Evolutionary conservation across 495 filamentous ascomycete genomes (phyloP).

Genomic region (Podospora conica): DNA sequence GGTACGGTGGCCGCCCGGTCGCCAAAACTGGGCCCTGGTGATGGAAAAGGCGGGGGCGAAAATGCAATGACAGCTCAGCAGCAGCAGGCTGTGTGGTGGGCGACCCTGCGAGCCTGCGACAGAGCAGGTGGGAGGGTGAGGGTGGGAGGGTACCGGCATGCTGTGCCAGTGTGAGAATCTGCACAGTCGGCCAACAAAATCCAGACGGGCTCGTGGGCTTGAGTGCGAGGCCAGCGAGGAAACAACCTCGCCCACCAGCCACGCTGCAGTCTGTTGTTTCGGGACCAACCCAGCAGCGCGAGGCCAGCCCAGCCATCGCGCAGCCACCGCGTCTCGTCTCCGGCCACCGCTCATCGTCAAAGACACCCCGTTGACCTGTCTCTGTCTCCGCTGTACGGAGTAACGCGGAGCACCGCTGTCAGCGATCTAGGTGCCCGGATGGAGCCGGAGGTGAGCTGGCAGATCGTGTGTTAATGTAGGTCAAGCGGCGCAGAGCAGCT

Average conservation of each 20-base stretch:
- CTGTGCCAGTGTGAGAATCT: constrained; percentile 2
- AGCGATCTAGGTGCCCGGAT: not conserved
- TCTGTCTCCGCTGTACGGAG: not conserved
- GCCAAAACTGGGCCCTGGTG: constrained; percentile 17
- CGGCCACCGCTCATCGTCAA: not conserved
- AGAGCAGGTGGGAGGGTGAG: no score
- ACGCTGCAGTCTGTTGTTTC: constrained; percentile 18
- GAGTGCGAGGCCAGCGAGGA: not conserved
- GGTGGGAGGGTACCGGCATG: not conserved
- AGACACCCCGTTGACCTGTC: not conserved
- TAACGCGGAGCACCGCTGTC: not conserved
- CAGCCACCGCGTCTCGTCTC: not conserved
- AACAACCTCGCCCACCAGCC: not conserved
- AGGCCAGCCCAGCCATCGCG: not conserved
- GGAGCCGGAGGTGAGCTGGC: not conserved
- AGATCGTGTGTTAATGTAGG: not conserved
- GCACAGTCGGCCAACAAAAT: not conserved
- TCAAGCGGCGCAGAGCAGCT: not conserved
- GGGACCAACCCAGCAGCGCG: constrained; percentile 7
- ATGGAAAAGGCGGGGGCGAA: constrained; percentile 22
- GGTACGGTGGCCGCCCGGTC: constrained; percentile 14
- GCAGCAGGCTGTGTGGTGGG: constrained; percentile 25
- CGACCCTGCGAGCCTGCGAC: not conserved
- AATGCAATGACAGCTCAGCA: constrained; percentile 34
- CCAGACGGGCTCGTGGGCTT: not conserved